A percentile compares a stretch with the other conserved stretches of the same genome.
These are phyloP conservation scores for Hyaloscypha variabilis DNA, from an alignment of 495 filamentous ascomycete species.

Conservation along the genomic window DNA sequence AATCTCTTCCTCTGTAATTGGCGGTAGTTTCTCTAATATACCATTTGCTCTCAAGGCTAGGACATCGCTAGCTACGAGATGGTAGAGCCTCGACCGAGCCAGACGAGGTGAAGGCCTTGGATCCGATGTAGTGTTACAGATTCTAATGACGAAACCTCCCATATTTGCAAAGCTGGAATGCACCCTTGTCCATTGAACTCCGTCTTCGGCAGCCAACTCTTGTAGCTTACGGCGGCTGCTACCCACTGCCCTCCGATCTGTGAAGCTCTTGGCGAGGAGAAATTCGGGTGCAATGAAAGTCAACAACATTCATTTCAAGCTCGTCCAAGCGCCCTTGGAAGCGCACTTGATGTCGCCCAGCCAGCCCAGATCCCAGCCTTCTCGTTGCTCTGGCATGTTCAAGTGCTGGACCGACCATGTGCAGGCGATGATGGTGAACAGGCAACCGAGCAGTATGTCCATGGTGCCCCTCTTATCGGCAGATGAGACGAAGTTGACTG, in stretches of 20 bases:
- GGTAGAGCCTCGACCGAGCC: not conserved
- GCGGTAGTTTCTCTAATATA: not conserved
- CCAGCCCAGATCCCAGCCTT: slow-evolving; percentile 3
- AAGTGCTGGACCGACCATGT: slow-evolving; percentile 38
- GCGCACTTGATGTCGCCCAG: slow-evolving; percentile 9
- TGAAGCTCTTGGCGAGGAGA: slow-evolving; percentile 20
- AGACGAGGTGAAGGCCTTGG: not conserved
- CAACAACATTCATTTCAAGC: slow-evolving; percentile 31
- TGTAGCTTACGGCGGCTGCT: not conserved
- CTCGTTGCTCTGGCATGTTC: slow-evolving; percentile 26
- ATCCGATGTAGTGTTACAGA: slow-evolving; percentile 24
- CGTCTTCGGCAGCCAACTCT: slow-evolving; percentile 14
- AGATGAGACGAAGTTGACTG: slow-evolving; percentile 20
- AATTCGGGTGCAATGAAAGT: slow-evolving; percentile 35
- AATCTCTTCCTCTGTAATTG: slow-evolving; percentile 33
- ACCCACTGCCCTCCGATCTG: slow-evolving; percentile 15
- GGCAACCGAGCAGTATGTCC: slow-evolving; percentile 24
- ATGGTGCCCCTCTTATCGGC: slow-evolving; percentile 16
- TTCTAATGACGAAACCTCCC: slow-evolving; percentile 41
- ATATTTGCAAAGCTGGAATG: slow-evolving; percentile 46
- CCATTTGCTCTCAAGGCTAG: not conserved
- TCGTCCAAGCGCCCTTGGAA: slow-evolving; percentile 12
- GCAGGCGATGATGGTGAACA: slow-evolving; percentile 35
- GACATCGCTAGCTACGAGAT: not conserved
- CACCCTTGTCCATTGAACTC: slow-evolving; percentile 35